phyloP scores from a whole-genome alignment of 176 grass and related monocot genomes.

The Oryza brachyantha region DNA sequence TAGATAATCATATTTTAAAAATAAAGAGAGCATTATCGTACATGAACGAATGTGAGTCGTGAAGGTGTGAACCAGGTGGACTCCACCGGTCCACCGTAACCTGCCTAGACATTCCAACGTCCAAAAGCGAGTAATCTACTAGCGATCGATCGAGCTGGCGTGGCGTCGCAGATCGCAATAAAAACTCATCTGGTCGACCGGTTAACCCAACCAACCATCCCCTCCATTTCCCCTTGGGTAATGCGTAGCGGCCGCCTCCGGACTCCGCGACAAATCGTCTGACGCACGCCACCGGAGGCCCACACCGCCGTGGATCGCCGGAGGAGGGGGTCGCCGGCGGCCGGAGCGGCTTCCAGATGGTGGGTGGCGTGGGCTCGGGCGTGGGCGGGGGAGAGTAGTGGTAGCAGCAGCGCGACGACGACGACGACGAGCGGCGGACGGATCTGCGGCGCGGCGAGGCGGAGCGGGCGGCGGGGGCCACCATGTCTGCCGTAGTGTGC shows the following conservation, averaged over 20 bases:
- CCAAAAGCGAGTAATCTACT: background rate
- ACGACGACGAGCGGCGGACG: conserved; percentile 30
- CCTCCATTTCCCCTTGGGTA: too few species aligned
- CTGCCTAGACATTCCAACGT: background rate
- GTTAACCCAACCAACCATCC: too few species aligned
- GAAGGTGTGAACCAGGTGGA: too few species aligned
- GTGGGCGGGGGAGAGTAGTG: conserved; percentile 14
- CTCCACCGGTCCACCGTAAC: too few species aligned
- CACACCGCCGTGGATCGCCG: conserved; percentile 43
- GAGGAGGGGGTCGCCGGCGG: conserved; percentile 19
- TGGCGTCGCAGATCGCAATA: too few species aligned
- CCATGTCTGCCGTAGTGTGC: conserved; percentile 97
- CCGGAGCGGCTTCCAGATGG: conserved; percentile 42
- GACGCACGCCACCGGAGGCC: background rate
- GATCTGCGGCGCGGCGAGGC: conserved; percentile 36
- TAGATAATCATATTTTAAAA: too few species aligned
- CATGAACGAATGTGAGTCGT: too few species aligned
- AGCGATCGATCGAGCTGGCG: too few species aligned
- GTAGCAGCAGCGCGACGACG: conserved; percentile 6
- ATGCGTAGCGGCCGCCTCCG: background rate
- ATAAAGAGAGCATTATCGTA: too few species aligned
- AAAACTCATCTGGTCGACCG: background rate
- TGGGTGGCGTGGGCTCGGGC: conserved; percentile 40
- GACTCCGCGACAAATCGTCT: background rate
- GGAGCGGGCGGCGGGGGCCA: conserved; percentile 32